Base-by-base conservation (phyloP, 306 rosid genomes). In the Fragaria nilgerrensis region DNA sequence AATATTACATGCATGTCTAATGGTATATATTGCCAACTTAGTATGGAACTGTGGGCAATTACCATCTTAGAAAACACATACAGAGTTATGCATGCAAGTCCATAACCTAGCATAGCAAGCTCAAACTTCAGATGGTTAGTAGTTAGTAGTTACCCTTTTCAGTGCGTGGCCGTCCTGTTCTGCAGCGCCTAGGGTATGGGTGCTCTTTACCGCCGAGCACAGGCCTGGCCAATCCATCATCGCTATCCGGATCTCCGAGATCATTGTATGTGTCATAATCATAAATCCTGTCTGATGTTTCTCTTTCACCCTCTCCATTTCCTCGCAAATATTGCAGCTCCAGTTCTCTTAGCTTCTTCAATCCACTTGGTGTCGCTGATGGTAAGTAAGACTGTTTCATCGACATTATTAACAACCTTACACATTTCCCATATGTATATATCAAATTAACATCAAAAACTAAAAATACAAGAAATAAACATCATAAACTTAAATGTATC, bases 201-300 rank as follows among this genome's bases (percentile, higher is more conserved):
- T 45, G 59, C 5, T 85, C 20, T 2, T 52, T 19, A 9, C 97
- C 89, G 4, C 97, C 93, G 2, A 92, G 89, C 16, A 86, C 89
- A 0, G 89, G 93, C 47, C 97, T 80, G 23, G 68, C 62, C 29
- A 80, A 82, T 0, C 79, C 82, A 9, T 25, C 70, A 11, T 32
- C 2, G 2, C 2, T 71, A 29, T 92, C 93, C 1, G 87, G 90
- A 36, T 89, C 14, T 56, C 97, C 97, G 5, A 90, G 68, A 58
- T 92, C 97, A 5, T 92, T 88, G 56, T 92, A 92, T 3, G 86
- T 87, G 74, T 90, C 97, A 9, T 92, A 92, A 62, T 92, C 95
- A 4, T 89, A 89, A 15, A 88, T 74, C 2, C 93, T 63, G 22
- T 90, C 91, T 6, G 14, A 68, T 19, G 48, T 79, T 70, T 86